Evolutionary conservation across 129 eudicot genomes (phyloP), one percentile per base, ranked within the genome.

Genomic region (Centrapalus pauciflorus): DNA sequence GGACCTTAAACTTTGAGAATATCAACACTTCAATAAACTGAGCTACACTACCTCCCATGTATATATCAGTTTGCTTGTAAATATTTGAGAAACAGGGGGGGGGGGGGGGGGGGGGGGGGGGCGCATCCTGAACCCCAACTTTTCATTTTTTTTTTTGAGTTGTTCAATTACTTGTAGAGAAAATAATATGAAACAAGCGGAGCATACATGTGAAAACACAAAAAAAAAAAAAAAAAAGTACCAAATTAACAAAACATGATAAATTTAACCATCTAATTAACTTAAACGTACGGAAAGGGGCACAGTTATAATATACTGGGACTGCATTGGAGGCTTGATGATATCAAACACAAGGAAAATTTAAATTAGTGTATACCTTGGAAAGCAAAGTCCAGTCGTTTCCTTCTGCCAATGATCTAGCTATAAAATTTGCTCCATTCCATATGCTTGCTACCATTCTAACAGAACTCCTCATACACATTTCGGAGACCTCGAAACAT

Each of bases 331-430:
- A 56, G 30, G 8, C 49, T 67, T 68, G 1, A 54, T 10, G 20
- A 37, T 43, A 19, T 51, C 16, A 61, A 34, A 19, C n/a, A 51
- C 6, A 50, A 55, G 38, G n/a, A 5, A 55, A 60, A 68, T 6
- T 58, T 48, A 50, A 70, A 28, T 48, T 34, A 55, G 29, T 45
- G 29, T 67, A 43, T 80, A 91, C 97, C 97, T 81, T 83, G 17
- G 81, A 65, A 77, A 91, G 79, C 61, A 79, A 79, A 77, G 38
- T 67, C 94, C 96, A 91, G 62, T 91, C 82, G 46, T 74, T 84
- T 67, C 96, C 96, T 68, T 77, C 72, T 26, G 87, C 88, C 83
- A 91, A 52, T 60, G 81, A 61, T 73, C 67, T 77, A 48, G 74
- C 67, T 29, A 83, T 21, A 46, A 54, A 46, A 67, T 64, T 58